phyloP scores from a whole-genome alignment of 2,329 filamentous ascomycete species.

The Aureobasidium sp. region DNA sequence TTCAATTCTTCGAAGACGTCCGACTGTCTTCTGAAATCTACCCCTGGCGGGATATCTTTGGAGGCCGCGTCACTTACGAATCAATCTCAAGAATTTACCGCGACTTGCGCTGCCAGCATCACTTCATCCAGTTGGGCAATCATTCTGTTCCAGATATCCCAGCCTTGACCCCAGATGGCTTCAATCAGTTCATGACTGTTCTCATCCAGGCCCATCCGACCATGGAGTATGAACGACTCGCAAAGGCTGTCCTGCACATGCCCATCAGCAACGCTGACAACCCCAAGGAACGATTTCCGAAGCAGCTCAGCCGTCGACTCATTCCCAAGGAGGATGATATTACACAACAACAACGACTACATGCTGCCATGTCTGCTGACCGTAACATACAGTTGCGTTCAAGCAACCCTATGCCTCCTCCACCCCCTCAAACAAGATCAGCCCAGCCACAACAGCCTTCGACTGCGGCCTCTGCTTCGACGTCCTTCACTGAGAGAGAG shows the following conservation, averaged over 20 bases:
- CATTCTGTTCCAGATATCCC: constrained; percentile 36
- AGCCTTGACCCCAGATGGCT: constrained; percentile 38
- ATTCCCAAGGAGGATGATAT: constrained; percentile 54
- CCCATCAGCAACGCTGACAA: constrained; percentile 59
- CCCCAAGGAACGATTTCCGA: constrained; percentile 64
- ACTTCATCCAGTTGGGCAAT: constrained; percentile 36
- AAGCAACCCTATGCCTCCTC: constrained; percentile 25
- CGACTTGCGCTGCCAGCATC: constrained; percentile 39
- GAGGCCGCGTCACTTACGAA: constrained; percentile 31
- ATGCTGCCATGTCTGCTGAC: constrained; percentile 49
- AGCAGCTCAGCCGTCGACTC: constrained; percentile 64
- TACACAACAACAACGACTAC: constrained; percentile 50
- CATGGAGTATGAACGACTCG: constrained; percentile 61
- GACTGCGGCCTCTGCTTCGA: background rate
- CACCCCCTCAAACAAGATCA: constrained; percentile 18
- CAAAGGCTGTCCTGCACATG: constrained; percentile 58
- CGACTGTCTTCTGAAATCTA: constrained; percentile 56
- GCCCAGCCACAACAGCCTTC: constrained; percentile 3
- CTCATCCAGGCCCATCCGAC: constrained; percentile 70
- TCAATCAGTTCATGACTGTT: constrained; percentile 56
- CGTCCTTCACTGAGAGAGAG: constrained; percentile 29
- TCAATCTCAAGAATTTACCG: constrained; percentile 39
- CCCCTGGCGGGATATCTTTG: constrained; percentile 48
- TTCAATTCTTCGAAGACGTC: constrained; percentile 61
- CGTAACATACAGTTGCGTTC: constrained; percentile 39